Conservation (phyloP, 805 yeast species). For the Candida coquimbonensis region DNA sequence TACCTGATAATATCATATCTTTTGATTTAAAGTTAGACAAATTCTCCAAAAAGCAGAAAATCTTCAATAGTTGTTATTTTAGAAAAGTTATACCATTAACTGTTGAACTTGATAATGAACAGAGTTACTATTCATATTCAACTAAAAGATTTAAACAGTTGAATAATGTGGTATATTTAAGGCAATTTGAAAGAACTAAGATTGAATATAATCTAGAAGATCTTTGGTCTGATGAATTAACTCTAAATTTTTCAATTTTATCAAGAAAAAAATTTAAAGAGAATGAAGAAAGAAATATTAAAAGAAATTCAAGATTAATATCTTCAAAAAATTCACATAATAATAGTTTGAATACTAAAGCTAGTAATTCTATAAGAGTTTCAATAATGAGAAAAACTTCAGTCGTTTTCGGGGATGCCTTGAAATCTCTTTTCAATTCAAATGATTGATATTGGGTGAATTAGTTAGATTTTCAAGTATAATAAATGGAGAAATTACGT, state of each 20-base stretch:
- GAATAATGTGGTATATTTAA: slow-evolving; percentile 6
- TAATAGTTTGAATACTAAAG: not conserved
- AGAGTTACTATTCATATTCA: slow-evolving; percentile 3
- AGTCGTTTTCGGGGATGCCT: slow-evolving; percentile 15
- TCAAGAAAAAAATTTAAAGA: not conserved
- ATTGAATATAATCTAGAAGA: slow-evolving; percentile 25
- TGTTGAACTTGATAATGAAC: slow-evolving; percentile 9
- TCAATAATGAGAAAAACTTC: slow-evolving; percentile 21
- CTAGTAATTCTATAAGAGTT: not conserved
- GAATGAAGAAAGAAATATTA: not conserved
- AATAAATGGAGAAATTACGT: no score
- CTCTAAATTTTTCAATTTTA: not conserved
- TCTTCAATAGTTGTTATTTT: slow-evolving; percentile 21
- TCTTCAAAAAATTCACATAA: no score
- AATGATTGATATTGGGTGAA: not conserved
- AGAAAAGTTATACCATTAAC: slow-evolving; percentile 19
- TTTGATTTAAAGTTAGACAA: slow-evolving; percentile 20
- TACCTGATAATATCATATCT: slow-evolving; percentile 15
- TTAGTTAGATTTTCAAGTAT: no score
- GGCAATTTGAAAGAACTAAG: slow-evolving; percentile 16
- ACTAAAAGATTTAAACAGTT: slow-evolving; percentile 2
- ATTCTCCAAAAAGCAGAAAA: not conserved
- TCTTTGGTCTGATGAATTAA: slow-evolving; percentile 29
- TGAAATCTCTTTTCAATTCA: slow-evolving; percentile 12
- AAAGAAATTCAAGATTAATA: not conserved